phyloP scores from a whole-genome alignment of 2,329 filamentous ascomycete genomes.

The Penicillium sp. region DNA sequence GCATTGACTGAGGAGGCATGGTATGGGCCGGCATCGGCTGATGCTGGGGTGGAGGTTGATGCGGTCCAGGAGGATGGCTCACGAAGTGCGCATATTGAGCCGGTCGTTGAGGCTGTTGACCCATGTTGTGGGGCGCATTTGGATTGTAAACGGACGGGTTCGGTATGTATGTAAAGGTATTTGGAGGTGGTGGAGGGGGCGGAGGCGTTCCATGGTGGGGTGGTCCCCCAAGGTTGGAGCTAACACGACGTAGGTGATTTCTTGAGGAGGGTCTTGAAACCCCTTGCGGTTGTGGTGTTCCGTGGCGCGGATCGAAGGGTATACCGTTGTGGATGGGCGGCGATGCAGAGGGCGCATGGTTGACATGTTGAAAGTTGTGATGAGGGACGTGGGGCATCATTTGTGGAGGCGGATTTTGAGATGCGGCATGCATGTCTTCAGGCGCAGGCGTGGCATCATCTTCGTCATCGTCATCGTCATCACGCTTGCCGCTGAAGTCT shows the following conservation, averaged over 20 bases:
- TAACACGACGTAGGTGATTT: slow-evolving; percentile 76
- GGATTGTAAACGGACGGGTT: slow-evolving; percentile 85
- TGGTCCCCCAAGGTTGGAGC: slow-evolving; percentile 73
- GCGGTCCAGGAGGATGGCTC: slow-evolving; percentile 44
- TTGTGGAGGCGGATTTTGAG: slow-evolving; percentile 52
- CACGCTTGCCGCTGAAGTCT: slow-evolving; percentile 82
- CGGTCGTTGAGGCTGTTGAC: slow-evolving; percentile 51
- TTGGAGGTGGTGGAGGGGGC: slow-evolving; percentile 61
- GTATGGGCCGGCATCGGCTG: slow-evolving; percentile 33
- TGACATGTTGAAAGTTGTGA: slow-evolving; percentile 76
- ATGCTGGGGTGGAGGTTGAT: slow-evolving; percentile 35
- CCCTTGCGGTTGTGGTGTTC: slow-evolving; percentile 79
- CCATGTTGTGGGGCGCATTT: slow-evolving; percentile 55
- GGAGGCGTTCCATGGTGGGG: slow-evolving; percentile 65
- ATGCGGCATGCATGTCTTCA: slow-evolving; percentile 62
- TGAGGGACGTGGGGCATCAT: slow-evolving; percentile 70
- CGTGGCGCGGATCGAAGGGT: slow-evolving; percentile 72
- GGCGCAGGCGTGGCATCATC: slow-evolving; percentile 75
- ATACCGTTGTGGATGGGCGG: slow-evolving; percentile 83
- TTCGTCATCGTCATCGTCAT: slow-evolving; percentile 81
- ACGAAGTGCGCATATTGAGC: slow-evolving; percentile 46
- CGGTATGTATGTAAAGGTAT: slow-evolving; percentile 82
- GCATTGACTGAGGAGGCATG: slow-evolving; percentile 30
- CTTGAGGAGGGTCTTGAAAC: slow-evolving; percentile 79
- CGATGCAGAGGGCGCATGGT: slow-evolving; percentile 84